Base-by-base conservation (phyloP, 306 rosid genomes). In the Dryas alaskensis region DNA sequence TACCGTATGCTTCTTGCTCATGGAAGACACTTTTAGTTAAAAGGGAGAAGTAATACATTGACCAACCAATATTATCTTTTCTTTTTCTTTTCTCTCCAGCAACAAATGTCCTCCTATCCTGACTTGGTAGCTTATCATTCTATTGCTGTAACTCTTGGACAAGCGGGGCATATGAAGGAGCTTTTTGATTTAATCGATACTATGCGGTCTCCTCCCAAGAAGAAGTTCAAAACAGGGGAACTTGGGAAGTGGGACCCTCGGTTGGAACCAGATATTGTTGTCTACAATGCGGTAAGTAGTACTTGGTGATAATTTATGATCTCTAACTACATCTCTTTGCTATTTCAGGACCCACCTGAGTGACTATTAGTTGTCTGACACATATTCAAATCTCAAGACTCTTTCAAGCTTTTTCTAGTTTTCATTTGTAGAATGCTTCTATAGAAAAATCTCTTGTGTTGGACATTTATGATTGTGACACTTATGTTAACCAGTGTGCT, bases 91-190 rank as follows among this genome's bases (percentile, higher is more conserved):
- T 69, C 27, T 86, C 48, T 84, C 60, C 98, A 94, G 98, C 89
- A 87, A 93, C 87, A 91, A 43, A 79, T 91, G 82, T 88, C 98
- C 69, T 78, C 98, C 2, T 93, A 93, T 80, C 98, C 98, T 67
- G 96, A 93, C 82, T 75, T 91, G 76, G 95, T 93, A 52, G 89
- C 98, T 74, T 93, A 93, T 86, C 98, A 80, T 80, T 86, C 92
- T 77, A 84, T 89, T 77, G 91, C 96, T 60, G 88, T 91, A 67
- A 87, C 97, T 70, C 98, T 94, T 81, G 98, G 98, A 77, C 96
- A 89, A 94, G 95, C 89, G 45, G 98, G 98, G 65, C 81, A 87
- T 64, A 85, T 91, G 92, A 88, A 87, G 84, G 96, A 91, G 79
- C 98, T 94, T 72, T 93, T 94, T 82, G 92, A 88, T 73, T 92